Conservation (phyloP, 148 eudicot genomes). For the Rhododendron griersonianum region DNA sequence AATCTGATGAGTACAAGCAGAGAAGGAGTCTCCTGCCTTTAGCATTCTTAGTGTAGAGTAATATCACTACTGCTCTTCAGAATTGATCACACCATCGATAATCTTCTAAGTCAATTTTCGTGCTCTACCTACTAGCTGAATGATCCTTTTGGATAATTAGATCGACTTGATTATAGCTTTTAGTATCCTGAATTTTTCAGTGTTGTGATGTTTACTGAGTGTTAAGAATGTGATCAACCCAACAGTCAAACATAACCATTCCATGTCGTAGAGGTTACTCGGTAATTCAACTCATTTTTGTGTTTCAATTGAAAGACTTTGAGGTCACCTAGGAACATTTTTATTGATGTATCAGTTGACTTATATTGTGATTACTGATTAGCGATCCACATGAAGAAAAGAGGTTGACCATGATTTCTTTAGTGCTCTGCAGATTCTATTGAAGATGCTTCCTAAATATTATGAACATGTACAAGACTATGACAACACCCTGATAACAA, state of each 20-base stretch:
- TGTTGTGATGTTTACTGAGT: not conserved
- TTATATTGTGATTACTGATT: not conserved
- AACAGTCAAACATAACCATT: not conserved
- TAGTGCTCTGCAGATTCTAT: conserved; percentile 47
- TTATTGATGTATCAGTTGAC: not conserved
- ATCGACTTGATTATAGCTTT: not conserved
- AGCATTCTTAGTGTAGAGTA: not conserved
- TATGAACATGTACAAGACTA: conserved; percentile 48
- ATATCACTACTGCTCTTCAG: not conserved
- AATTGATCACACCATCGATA: not conserved
- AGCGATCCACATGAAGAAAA: not conserved
- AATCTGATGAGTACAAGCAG: not conserved
- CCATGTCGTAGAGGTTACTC: not conserved
- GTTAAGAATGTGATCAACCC: not conserved
- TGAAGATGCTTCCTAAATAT: conserved; percentile 63
- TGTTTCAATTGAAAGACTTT: not conserved
- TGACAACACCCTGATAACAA: conserved; percentile 82
- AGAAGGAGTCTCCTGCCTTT: not conserved
- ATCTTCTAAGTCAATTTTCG: not conserved
- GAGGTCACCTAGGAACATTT: not conserved
- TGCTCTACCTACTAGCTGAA: not conserved
- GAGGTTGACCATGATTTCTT: not conserved
- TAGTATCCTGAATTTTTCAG: not conserved
- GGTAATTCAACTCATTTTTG: not conserved
- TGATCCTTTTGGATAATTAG: not conserved